A percentile compares a stretch with the other conserved stretches of the same genome.
These are phyloP conservation scores for Cucurbita ficifolia DNA, from an alignment of 306 rosid genomes.

Conservation along the genomic window DNA sequence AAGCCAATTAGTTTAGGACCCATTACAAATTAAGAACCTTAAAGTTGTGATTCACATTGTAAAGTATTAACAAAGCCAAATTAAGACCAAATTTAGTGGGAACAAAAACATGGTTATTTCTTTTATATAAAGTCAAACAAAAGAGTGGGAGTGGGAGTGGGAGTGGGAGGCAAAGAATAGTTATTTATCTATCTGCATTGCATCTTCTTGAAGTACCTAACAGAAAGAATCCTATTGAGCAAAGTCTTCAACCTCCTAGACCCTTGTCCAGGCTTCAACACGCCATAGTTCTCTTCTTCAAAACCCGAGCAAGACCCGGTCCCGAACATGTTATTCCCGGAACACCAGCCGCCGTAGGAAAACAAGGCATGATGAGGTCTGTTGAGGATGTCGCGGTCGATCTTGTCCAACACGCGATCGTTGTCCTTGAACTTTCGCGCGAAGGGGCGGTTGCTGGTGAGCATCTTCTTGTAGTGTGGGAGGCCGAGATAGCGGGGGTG, in stretches of 20 bases:
- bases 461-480: slow-evolving; percentile 39
- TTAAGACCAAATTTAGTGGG: too few species aligned
- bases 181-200: slow-evolving; percentile 41
- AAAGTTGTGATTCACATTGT: too few species aligned
- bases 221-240: slow-evolving; percentile 29
- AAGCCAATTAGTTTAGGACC: too few species aligned
- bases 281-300: slow-evolving; percentile 37
- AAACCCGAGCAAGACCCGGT: slow-evolving; percentile 27
- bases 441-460: slow-evolving; percentile 58
- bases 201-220: slow-evolving; percentile 28
- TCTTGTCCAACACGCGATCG: slow-evolving; percentile 43
- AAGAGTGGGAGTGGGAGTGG: not conserved
- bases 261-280: slow-evolving; percentile 46
- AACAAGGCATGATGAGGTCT: slow-evolving; percentile 23
- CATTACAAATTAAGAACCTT: too few species aligned
- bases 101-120: too few species aligned
- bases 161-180: not conserved
- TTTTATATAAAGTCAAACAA: not conserved
- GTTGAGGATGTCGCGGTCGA: slow-evolving; percentile 59
- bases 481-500: slow-evolving; percentile 72
- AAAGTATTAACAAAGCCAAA: too few species aligned
- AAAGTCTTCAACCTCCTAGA: slow-evolving; percentile 48
- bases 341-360: slow-evolving; percentile 69
- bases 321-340: slow-evolving; percentile 13
- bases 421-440: slow-evolving; percentile 75